Conservation (phyloP, 2,329 filamentous ascomycete genomes). For the Geosmithia morbida region DNA sequence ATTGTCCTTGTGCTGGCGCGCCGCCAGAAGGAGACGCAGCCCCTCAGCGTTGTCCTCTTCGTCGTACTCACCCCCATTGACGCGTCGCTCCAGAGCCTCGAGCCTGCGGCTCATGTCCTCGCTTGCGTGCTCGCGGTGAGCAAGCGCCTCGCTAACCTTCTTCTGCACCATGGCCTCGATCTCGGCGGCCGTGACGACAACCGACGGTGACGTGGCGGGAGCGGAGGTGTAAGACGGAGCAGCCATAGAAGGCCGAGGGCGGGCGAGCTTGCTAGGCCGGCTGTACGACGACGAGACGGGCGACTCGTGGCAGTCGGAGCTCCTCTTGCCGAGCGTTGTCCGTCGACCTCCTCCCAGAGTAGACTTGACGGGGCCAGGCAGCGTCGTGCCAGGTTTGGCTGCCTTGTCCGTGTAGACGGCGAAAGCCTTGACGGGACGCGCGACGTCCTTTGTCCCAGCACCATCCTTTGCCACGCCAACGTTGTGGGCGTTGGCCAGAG, state of each 20-base stretch:
- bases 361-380: constrained; percentile 17
- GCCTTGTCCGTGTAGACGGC: constrained; percentile 68
- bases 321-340: constrained; percentile 23
- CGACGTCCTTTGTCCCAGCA: constrained; percentile 30
- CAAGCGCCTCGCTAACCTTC: constrained; percentile 80
- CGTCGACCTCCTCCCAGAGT: constrained; percentile 12
- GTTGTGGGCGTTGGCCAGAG: constrained; percentile 60
- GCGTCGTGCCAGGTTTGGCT: constrained; percentile 21
- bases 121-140: constrained; percentile 49
- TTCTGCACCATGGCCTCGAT: constrained; percentile 89
- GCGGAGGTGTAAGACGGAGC: background rate
- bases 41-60: constrained; percentile 72
- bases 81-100: constrained; percentile 73
- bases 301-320: constrained; percentile 17
- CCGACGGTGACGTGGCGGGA: constrained; percentile 10
- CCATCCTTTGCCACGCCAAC: constrained; percentile 28
- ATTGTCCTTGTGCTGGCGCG: constrained; percentile 74
- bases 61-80: constrained; percentile 45
- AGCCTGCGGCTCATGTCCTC: constrained; percentile 70
- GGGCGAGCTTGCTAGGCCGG: constrained; percentile 33
- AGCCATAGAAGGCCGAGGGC: constrained; percentile 9
- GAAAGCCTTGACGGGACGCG: constrained; percentile 72
- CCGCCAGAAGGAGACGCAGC: constrained; percentile 74
- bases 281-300: constrained; percentile 1
- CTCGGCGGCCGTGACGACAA: constrained; percentile 50